Conservation (phyloP, 805 yeast genomes). For the Naumovozyma castellii region DNA sequence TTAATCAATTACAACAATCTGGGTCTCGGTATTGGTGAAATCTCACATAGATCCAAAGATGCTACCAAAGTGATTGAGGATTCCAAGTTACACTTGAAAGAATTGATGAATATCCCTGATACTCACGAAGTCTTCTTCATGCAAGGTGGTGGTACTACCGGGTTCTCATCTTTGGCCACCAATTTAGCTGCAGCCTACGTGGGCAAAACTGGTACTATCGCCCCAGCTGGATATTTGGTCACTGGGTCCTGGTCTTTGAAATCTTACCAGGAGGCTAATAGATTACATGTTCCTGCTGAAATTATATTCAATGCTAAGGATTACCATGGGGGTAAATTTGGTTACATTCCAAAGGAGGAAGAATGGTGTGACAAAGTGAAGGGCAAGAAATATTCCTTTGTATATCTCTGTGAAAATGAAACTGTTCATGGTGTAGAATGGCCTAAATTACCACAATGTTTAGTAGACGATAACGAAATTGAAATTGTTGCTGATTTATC, state of each 20-base stretch:
- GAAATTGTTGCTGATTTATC: slow-evolving; percentile 93
- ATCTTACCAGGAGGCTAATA: slow-evolving; percentile 73
- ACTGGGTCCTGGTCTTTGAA: slow-evolving; percentile 94
- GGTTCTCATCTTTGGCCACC: slow-evolving; percentile 80
- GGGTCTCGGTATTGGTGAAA: slow-evolving; percentile 89
- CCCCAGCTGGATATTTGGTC: slow-evolving; percentile 76
- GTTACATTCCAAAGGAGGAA: slow-evolving; percentile 53
- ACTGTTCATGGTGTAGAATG: slow-evolving; percentile 94
- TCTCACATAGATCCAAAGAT: slow-evolving; percentile 85
- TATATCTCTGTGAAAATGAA: slow-evolving; percentile 92
- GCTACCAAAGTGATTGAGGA: slow-evolving; percentile 70
- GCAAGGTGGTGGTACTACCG: slow-evolving; percentile 98
- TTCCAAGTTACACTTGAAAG: slow-evolving; percentile 56
- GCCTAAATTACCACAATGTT: slow-evolving; percentile 36
- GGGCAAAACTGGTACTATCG: slow-evolving; percentile 61
- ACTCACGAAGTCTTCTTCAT: slow-evolving; percentile 89
- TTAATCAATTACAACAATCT: slow-evolving; percentile 57
- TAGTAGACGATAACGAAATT: slow-evolving; percentile 46
- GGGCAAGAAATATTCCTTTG: slow-evolving; percentile 56
- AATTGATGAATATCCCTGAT: slow-evolving; percentile 71
- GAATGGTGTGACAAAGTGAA: slow-evolving; percentile 50
- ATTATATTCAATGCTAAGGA: slow-evolving; percentile 58
- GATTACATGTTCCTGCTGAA: slow-evolving; percentile 72
- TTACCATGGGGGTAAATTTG: slow-evolving; percentile 44
- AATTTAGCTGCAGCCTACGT: slow-evolving; percentile 71